phyloP scores from a whole-genome alignment of 2,329 filamentous ascomycete genomes.

The Xylaria sp. region DNA sequence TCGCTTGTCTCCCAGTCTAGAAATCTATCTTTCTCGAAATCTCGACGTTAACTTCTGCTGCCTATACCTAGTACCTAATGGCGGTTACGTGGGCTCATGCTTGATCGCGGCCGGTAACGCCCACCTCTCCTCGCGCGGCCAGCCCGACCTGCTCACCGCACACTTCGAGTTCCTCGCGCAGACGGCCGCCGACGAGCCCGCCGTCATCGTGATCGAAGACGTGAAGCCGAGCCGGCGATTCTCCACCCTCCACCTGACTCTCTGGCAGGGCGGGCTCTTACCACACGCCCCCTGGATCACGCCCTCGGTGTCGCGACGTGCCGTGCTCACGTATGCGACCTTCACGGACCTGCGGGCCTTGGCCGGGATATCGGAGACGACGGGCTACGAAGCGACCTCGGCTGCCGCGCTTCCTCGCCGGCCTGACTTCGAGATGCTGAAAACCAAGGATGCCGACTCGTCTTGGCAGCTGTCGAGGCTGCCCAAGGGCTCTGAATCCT shows the following conservation, averaged over 20 bases:
- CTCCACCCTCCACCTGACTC: conserved; percentile 42
- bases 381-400: conserved; percentile 28
- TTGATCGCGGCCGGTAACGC: conserved; percentile 40
- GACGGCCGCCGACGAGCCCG: conserved; percentile 38
- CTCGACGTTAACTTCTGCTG: neutral
- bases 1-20: neutral
- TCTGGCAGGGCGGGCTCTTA: conserved; percentile 42
- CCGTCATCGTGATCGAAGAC: conserved; percentile 42
- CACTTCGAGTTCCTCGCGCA: conserved; percentile 42
- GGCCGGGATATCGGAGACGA: conserved; percentile 29
- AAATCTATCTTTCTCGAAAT: neutral
- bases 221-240: conserved; percentile 42
- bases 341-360: conserved; percentile 30
- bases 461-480: conserved; percentile 37
- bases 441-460: conserved; percentile 33
- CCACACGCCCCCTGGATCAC: conserved; percentile 34
- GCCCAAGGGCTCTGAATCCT: conserved; percentile 24
- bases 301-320: conserved; percentile 31
- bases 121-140: conserved; percentile 38
- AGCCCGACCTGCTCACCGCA: conserved; percentile 33
- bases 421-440: conserved; percentile 38
- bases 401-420: conserved; percentile 26
- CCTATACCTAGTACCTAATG: conserved; percentile 41
- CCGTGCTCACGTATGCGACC: conserved; percentile 36
- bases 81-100: conserved; percentile 44